Evolutionary conservation across 2,329 filamentous ascomycete species (phyloP).

Genomic region (Alternaria postmessia): DNA sequence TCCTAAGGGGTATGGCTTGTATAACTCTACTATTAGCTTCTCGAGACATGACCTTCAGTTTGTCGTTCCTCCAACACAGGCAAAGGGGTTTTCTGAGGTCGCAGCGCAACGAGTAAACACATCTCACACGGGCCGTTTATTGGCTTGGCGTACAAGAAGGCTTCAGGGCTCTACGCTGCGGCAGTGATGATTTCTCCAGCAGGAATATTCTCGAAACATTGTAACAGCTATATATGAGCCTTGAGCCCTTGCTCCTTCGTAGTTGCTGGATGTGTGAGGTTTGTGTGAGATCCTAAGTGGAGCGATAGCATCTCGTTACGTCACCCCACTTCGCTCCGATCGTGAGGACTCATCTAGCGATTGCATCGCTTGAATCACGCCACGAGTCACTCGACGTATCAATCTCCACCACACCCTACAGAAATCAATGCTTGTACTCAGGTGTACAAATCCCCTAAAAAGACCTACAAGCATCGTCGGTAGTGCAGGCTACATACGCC

Average conservation of each 20-base stretch:
- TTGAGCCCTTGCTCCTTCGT: neutral
- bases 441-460: neutral
- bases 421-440: constrained; percentile 9
- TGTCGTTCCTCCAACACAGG: neutral
- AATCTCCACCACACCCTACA: neutral
- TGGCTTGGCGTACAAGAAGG: neutral
- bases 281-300: neutral
- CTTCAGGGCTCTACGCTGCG: neutral
- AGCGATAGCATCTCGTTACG: constrained; percentile 25
- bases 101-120: neutral
- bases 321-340: constrained; percentile 38
- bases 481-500: neutral
- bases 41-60: neutral
- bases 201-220: neutral
- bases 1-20: neutral
- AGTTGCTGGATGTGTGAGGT: neutral
- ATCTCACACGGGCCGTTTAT: neutral
- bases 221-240: neutral
- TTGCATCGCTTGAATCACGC: constrained; percentile 20
- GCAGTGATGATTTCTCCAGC: neutral
- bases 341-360: constrained; percentile 22
- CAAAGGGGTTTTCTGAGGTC: no score
- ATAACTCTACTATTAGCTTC: neutral
- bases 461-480: neutral
- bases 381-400: constrained; percentile 10